Base-by-base conservation (phyloP, 2,329 filamentous ascomycete species). In the Epicoccum nigrum region DNA sequence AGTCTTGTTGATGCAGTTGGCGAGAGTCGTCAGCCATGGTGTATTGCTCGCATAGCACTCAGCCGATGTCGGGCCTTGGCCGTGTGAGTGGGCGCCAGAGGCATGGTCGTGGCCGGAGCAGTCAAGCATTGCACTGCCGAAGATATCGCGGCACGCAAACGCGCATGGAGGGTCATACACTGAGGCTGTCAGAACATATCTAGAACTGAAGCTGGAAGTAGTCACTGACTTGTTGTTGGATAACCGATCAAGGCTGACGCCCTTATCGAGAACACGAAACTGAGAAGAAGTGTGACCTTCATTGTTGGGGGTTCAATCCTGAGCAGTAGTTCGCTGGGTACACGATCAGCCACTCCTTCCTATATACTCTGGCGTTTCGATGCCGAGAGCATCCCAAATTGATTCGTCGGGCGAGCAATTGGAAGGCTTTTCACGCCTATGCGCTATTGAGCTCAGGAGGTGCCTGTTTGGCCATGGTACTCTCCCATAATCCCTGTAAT, bases 1-100 rank as follows among this genome's bases (percentile, higher is more conserved):
- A 17, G 45, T 63, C 1, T 55, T 32, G 20, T 64, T 62, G 38
- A 71, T 64, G 44, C 68, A 72, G 35, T 62, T 66, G 8, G 67
- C 68, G 0, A 70, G 50, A 6, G 66, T 67, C 1, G 62, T 65
- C 11, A 72, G 58, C 43, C 54, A 72, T 3, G 61, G 34, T 5
- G 54, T 60, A 32, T 70, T 56, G 17, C 39, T 45, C 2, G 66
- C 66, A 7, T 57, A 56, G 41, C 69, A 70, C 31, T 60, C 54
- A 19, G 65, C 56, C 9, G 61, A 46, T 23, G 67, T 58, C 30
- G 52, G 35, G 23, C 39, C 39, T 40, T 38, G 38, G 4, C 55
- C 52, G 13, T 44, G 34, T 7, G 43, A 52, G 13, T 52, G 49
- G 9, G 42, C 49, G 8, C 42, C 38, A 7, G 43, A 32, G 4